Conservation (phyloP, 2,329 filamentous ascomycete species). For the Colletotrichum australisinense region DNA sequence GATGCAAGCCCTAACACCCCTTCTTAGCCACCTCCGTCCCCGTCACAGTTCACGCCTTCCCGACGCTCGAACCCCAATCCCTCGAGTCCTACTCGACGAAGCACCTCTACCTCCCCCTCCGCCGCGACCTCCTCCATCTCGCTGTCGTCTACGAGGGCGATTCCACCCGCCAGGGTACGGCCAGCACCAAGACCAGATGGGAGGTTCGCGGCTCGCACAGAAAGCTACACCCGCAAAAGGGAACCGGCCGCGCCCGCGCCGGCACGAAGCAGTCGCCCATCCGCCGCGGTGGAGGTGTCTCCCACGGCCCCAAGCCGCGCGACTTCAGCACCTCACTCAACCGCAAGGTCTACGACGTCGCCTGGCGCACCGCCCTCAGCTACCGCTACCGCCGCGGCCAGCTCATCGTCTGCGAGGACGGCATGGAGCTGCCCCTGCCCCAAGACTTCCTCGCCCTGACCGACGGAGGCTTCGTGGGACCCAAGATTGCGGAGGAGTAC, state of each 20-base stretch:
- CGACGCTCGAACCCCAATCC: constrained; percentile 83
- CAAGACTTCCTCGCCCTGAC: constrained; percentile 59
- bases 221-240: constrained; percentile 91
- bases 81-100: constrained; percentile 83
- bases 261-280: constrained; percentile 87
- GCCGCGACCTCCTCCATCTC: constrained; percentile 91
- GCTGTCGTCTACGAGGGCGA: constrained; percentile 95
- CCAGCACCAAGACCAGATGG: constrained; percentile 81
- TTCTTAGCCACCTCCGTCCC: constrained; percentile 72
- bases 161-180: constrained; percentile 86
- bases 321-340: constrained; percentile 89
- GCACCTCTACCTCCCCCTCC: constrained; percentile 87
- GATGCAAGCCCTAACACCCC: constrained; percentile 24
- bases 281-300: constrained; percentile 85
- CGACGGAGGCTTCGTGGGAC: constrained; percentile 52
- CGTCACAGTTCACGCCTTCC: constrained; percentile 91
- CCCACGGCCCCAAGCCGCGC: constrained; percentile 89
- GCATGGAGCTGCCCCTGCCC: constrained; percentile 73
- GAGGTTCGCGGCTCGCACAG: constrained; percentile 86
- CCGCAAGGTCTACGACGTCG: constrained; percentile 92
- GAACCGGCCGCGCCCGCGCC: constrained; percentile 80
- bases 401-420: constrained; percentile 85
- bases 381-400: constrained; percentile 91
- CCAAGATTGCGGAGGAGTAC: constrained; percentile 66
- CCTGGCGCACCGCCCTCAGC: constrained; percentile 92